phyloP scores from a whole-genome alignment of 768 basidiomycete genomes.

The Leucosporidium creatinivorum region DNA sequence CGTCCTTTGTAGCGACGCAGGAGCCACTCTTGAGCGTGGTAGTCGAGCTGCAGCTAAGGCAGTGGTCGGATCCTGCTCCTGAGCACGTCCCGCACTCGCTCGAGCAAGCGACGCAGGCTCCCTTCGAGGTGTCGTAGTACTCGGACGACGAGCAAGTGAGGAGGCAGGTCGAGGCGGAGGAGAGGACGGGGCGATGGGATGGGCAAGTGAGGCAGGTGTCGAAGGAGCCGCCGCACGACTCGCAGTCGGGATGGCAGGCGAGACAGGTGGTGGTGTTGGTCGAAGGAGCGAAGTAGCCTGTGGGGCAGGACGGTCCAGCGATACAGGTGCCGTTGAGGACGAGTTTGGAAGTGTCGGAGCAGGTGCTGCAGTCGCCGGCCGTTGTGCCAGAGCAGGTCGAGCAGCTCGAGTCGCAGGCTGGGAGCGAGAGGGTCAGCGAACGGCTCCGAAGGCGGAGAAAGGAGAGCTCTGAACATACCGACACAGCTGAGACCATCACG shows the following conservation, averaged over 20 bases:
- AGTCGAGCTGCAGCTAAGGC: constrained; percentile 57
- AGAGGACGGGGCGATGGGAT: constrained; percentile 31
- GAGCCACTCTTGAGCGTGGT: constrained; percentile 15
- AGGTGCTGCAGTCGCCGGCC: constrained; percentile 62
- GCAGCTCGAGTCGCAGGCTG: constrained; percentile 68
- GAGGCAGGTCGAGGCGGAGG: constrained; percentile 18
- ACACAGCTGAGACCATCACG: constrained; percentile 64
- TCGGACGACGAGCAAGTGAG: constrained; percentile 24
- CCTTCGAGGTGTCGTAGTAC: constrained; percentile 23
- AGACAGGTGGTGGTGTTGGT: constrained; percentile 51
- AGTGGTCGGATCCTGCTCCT: constrained; percentile 70
- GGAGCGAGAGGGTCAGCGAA: not conserved
- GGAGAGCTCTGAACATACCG: constrained; percentile 47
- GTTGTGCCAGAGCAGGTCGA: constrained; percentile 61
- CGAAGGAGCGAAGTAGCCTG: constrained; percentile 59
- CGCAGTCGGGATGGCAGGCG: constrained; percentile 78
- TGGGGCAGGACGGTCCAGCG: constrained; percentile 55
- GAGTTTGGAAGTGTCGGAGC: constrained; percentile 50
- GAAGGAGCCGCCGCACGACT: constrained; percentile 39
- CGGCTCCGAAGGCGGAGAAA: not conserved
- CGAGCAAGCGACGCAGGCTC: constrained; percentile 23
- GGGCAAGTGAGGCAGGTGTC: constrained; percentile 34
- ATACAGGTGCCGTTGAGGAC: constrained; percentile 69
- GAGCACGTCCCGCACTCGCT: constrained; percentile 50
- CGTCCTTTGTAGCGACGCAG: constrained; percentile 16